Percentiles rank a stretch among this genome's conserved stretches.
Evolutionary conservation across 345 rosid species (phyloP).

Genomic region (Acer negundo): DNA sequence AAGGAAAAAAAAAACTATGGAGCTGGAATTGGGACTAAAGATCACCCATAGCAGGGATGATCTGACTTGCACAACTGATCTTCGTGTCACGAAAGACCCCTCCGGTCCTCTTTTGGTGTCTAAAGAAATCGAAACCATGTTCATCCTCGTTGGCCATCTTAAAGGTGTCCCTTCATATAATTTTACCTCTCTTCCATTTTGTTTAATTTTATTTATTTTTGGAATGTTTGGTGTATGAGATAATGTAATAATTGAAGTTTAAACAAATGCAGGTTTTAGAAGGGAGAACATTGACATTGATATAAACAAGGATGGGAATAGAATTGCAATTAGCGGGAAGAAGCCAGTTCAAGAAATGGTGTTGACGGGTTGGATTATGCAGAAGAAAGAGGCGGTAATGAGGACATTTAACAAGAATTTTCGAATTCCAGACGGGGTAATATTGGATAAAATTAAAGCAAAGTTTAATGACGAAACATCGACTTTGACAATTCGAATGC

Average conservation of each 20-base stretch:
- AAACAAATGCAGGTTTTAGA: slow-evolving; percentile 54
- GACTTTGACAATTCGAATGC: slow-evolving; percentile 58
- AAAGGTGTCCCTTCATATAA: slow-evolving; percentile 52
- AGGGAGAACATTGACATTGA: slow-evolving; percentile 59
- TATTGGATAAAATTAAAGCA: slow-evolving; percentile 67
- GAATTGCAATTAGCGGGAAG: slow-evolving; percentile 52
- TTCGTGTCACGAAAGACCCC: slow-evolving; percentile 51
- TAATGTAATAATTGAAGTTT: neutral
- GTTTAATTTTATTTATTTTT: neutral
- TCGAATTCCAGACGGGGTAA: slow-evolving; percentile 55
- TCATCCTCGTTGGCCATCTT: slow-evolving; percentile 70
- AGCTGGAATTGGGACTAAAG: slow-evolving; percentile 81
- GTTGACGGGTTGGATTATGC: slow-evolving; percentile 59
- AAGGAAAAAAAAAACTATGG: slow-evolving; percentile 40
- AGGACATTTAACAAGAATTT: slow-evolving; percentile 59
- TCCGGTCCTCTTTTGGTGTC: slow-evolving; percentile 62
- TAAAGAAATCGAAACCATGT: slow-evolving; percentile 66
- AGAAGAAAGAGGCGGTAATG: slow-evolving; percentile 58
- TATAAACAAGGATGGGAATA: slow-evolving; percentile 66
- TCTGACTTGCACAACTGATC: slow-evolving; percentile 46
- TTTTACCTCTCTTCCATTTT: neutral
- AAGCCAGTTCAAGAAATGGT: slow-evolving; percentile 74
- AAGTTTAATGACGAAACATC: slow-evolving; percentile 57
- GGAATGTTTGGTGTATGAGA: neutral
- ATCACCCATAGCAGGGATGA: slow-evolving; percentile 69